These are phyloP conservation scores for Melastoma candidum DNA, from an alignment of 441 rosid genomes.

Conservation along the genomic window DNA sequence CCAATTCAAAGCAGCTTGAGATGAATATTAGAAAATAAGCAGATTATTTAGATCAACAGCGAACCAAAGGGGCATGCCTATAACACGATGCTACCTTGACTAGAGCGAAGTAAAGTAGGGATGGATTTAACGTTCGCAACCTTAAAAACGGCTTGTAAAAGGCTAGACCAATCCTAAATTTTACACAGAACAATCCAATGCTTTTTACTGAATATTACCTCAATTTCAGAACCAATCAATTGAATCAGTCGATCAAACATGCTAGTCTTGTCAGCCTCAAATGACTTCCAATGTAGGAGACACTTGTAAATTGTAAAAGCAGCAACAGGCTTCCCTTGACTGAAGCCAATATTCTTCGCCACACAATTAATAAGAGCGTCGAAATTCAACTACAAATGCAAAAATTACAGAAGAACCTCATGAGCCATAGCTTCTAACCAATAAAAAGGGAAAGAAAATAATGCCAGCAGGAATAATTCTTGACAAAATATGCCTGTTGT, in stretches of 20 bases:
- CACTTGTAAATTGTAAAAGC: background rate
- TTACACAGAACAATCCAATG: too few species aligned
- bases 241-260: background rate
- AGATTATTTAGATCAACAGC: too few species aligned
- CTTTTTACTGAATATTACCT: too few species aligned
- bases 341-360: background rate
- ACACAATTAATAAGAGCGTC: background rate
- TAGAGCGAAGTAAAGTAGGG: too few species aligned
- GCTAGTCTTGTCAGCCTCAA: background rate
- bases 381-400: conserved; percentile 3
- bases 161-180: too few species aligned
- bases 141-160: too few species aligned
- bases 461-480: background rate
- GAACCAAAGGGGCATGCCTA: too few species aligned
- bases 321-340: conserved; percentile 1
- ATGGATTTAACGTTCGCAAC: too few species aligned
- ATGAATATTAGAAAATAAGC: too few species aligned
- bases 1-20: too few species aligned
- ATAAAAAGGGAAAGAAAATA: background rate
- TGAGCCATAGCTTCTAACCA: background rate
- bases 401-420: conserved; percentile 2
- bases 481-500: conserved; percentile 55
- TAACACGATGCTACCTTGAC: too few species aligned
- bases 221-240: too few species aligned
- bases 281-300: background rate